Evolutionary conservation across 2,329 filamentous ascomycete genomes (phyloP), one percentile per base, ranked within the genome.

Genomic region (Raffaelea albimanens): DNA sequence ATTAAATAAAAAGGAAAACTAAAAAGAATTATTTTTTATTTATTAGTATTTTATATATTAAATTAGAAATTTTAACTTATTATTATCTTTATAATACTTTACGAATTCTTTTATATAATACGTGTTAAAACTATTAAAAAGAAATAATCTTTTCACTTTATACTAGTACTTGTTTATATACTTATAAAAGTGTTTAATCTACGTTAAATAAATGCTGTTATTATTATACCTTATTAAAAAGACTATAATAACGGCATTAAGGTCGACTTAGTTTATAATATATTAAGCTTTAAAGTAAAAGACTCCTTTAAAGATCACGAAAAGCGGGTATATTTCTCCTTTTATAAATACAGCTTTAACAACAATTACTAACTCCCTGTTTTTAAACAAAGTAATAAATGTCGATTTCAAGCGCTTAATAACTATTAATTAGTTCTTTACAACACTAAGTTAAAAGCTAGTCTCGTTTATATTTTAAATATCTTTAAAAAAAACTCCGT

Each of bases 41-140:
- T 29, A 25, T 34, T 44, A 43, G n/a, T n/a, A n/a, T n/a, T n/a
- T n/a, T n/a, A n/a, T n/a, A n/a, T n/a, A n/a, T n/a, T n/a, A n/a
- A n/a, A n/a, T n/a, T n/a, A n/a, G n/a, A n/a, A n/a, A n/a, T n/a
- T n/a, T n/a, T n/a, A n/a, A n/a, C n/a, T n/a, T n/a, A n/a, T n/a
- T n/a, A n/a, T 43, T 43, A 43, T 44, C 18, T 16, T 44, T 34
- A 44, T 20, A 21, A 34, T 44, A 44, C 9, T 34, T 41, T 8
- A 21, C 22, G 8, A 31, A 18, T 9, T 34, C 8, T 21, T 20
- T 29, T 23, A 20, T 20, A 34, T 4, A 44, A 8, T 44, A 2
- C 21, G 5, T 21, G 23, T 19, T 31, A 31, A 14, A 4, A 21
- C 11, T 41, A 41, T 29, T 23, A 22, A 34, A 36, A 45, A 21